Conservation (phyloP, 2,329 filamentous ascomycete species). For the Fusarium equiseti region DNA sequence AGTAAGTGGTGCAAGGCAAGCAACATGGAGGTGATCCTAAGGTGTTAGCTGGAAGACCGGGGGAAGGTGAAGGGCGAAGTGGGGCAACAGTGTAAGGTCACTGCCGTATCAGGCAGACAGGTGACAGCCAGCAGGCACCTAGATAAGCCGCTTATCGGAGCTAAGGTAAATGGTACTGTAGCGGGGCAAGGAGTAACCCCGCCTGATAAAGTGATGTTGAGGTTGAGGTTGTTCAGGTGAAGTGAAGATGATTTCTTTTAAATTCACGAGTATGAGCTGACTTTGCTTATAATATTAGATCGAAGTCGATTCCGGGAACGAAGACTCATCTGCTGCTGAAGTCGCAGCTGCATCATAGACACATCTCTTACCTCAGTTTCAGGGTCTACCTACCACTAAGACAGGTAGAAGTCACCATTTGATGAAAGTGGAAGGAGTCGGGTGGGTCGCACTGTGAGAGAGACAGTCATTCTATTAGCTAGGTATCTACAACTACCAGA, state of each 20-base stretch:
- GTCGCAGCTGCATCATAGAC: neutral
- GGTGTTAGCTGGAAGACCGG: slow-evolving; percentile 39
- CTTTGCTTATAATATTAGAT: neutral
- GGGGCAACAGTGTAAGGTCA: slow-evolving; percentile 46
- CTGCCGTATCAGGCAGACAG: slow-evolving; percentile 51
- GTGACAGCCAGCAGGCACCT: slow-evolving; percentile 41
- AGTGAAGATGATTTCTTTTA: neutral
- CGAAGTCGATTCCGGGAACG: no score
- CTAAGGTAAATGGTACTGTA: slow-evolving; percentile 2
- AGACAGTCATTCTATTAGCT: slow-evolving; percentile 11
- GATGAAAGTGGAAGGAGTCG: neutral
- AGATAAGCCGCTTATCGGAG: slow-evolving; percentile 49
- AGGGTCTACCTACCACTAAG: slow-evolving; percentile 12
- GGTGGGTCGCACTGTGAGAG: slow-evolving; percentile 34
- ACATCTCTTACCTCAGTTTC: slow-evolving; percentile 8
- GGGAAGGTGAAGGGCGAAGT: slow-evolving; percentile 48
- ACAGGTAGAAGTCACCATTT: neutral
- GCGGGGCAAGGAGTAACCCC: slow-evolving; percentile 32
- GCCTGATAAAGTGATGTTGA: neutral
- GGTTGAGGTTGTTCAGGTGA: neutral
- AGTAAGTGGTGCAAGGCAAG: slow-evolving; percentile 20
- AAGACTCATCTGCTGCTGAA: neutral
- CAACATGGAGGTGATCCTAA: slow-evolving; percentile 22
- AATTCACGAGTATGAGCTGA: neutral
- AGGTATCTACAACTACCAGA: neutral